Evolutionary conservation across 1,139 yeast species (phyloP).

Genomic region (Hansenula lynferdii): DNA sequence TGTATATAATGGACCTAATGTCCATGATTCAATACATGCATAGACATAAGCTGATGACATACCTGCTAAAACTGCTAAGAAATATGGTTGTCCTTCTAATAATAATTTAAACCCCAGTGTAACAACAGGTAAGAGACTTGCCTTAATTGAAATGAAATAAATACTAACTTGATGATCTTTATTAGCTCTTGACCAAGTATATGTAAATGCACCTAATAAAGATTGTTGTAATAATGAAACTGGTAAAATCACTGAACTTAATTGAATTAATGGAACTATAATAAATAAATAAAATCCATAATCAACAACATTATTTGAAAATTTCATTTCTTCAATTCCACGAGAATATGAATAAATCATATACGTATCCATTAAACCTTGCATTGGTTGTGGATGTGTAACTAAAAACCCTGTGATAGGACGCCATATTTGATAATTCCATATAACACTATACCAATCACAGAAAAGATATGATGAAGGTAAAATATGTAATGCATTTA

Average conservation of each 20-base stretch:
- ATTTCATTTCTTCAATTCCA: constrained; percentile 52
- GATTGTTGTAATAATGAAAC: constrained; percentile 7
- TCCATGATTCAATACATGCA: constrained; percentile 53
- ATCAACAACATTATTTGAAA: constrained; percentile 48
- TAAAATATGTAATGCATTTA: constrained; percentile 27
- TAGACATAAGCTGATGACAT: constrained; percentile 52
- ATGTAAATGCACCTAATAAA: constrained; percentile 45
- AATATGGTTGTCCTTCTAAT: constrained; percentile 34
- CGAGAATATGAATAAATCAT: constrained; percentile 54
- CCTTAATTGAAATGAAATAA: constrained; percentile 51
- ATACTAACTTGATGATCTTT: constrained; percentile 48
- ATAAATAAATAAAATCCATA: constrained; percentile 49
- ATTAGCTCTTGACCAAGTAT: constrained; percentile 53
- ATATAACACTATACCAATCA: constrained; percentile 24
- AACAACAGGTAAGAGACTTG: constrained; percentile 54
- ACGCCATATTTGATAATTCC: constrained; percentile 38
- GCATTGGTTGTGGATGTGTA: constrained; percentile 37
- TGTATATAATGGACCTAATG: constrained; percentile 42
- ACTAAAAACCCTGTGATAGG: constrained; percentile 45
- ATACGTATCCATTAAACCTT: constrained; percentile 48
- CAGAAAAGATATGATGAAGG: constrained; percentile 23
- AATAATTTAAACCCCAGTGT: constrained; percentile 44
- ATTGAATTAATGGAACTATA: constrained; percentile 41
- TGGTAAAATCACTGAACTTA: constrained; percentile 26
- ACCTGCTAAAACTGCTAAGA: constrained; percentile 42